These are phyloP conservation scores for Cochliopodium minus DNA, from an alignment of 208 protist genomes.

Conservation along the genomic window DNA sequence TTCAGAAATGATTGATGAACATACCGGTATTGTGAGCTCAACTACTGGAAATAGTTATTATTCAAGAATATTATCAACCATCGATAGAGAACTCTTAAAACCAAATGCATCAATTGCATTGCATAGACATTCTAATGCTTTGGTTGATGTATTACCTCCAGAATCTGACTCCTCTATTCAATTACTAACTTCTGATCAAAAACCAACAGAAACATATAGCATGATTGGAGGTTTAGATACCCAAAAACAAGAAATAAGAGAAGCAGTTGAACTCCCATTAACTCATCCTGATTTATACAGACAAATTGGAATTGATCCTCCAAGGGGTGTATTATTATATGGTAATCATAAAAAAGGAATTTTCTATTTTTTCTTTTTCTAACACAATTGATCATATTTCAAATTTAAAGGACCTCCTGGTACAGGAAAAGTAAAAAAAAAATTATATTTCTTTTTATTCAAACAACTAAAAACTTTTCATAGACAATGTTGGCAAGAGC, in stretches of 20 bases:
- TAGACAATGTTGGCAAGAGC: constrained; percentile 96
- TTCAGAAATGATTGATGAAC: constrained; percentile 92
- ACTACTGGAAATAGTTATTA: constrained; percentile 90
- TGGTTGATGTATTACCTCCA: constrained; percentile 88
- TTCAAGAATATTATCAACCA: constrained; percentile 84
- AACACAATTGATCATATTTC: neutral
- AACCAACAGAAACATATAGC: constrained; percentile 76
- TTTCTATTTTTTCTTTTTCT: constrained; percentile 8
- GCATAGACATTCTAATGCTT: constrained; percentile 91
- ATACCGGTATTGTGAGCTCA: constrained; percentile 76
- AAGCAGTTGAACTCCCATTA: constrained; percentile 98
- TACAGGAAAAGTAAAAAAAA: neutral
- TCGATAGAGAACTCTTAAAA: constrained; percentile 93
- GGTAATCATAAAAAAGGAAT: constrained; percentile 68
- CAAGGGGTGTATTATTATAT: constrained; percentile 94
- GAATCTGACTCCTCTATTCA: constrained; percentile 93
- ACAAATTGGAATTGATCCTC: constrained; percentile 98
- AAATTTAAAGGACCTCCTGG: constrained; percentile 9
- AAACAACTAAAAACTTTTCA: neutral
- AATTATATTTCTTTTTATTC: neutral
- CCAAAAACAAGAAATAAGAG: constrained; percentile 99
- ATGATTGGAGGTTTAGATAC: constrained; percentile 96
- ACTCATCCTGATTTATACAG: constrained; percentile 95
- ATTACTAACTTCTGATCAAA: constrained; percentile 66
- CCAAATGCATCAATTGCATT: constrained; percentile 94